phyloP scores from a whole-genome alignment of 805 yeast species.

The Wickerhamomyces xylosicus region DNA sequence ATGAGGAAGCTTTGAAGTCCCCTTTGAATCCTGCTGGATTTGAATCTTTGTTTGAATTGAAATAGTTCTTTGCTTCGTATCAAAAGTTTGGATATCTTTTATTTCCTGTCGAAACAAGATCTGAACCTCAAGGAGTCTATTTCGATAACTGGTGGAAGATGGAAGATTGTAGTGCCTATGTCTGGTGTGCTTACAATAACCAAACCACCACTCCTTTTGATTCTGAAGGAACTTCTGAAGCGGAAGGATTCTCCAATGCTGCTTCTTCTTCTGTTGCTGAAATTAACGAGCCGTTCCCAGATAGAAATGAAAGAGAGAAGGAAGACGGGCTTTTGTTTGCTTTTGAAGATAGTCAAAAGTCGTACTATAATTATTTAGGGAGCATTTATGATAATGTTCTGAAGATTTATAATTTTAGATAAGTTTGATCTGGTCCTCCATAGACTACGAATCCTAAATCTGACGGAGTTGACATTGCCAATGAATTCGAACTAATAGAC shows the following conservation, averaged over 20 bases:
- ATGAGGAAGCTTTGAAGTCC: conserved; percentile 19
- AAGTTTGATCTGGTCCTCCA: too few species aligned
- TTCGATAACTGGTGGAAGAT: conserved; percentile 33
- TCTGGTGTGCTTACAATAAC: conserved; percentile 49
- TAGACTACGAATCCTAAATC: too few species aligned
- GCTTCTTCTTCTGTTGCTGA: too few species aligned
- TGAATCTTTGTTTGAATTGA: conserved; percentile 15
- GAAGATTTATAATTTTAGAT: too few species aligned
- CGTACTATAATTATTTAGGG: conserved; percentile 25
- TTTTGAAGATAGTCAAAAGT: conserved; percentile 9
- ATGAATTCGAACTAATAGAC: too few species aligned
- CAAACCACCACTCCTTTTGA: too few species aligned
- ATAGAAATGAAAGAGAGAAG: conserved; percentile 9
- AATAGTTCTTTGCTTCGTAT: conserved; percentile 25
- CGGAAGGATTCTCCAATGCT: too few species aligned
- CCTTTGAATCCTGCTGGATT: conserved; percentile 12
- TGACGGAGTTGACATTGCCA: too few species aligned
- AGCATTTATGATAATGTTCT: conserved; percentile 7
- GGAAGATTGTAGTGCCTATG: conserved; percentile 35
- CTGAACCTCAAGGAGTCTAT: conserved; percentile 29
- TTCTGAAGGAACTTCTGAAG: too few species aligned
- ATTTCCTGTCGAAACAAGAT: conserved; percentile 45
- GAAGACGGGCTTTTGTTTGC: conserved; percentile 13
- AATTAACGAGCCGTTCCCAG: too few species aligned
- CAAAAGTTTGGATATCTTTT: conserved; percentile 33